Evolutionary conservation across 768 basidiomycete genomes (phyloP).

Genomic region (Lactarius sanguifluus): DNA sequence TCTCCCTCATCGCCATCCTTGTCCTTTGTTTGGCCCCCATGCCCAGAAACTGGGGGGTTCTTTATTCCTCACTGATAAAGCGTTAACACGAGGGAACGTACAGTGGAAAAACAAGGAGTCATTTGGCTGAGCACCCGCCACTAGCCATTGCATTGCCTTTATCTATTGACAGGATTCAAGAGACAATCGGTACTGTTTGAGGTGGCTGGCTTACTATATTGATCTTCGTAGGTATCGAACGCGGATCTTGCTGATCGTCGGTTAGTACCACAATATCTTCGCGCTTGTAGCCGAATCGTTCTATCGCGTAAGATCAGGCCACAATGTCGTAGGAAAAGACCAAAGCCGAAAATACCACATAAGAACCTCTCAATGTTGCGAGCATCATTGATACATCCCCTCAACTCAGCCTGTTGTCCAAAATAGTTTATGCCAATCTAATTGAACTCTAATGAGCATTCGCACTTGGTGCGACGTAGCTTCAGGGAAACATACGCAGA

Average conservation of each 20-base stretch:
- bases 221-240: constrained; percentile 48
- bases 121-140: constrained; percentile 51
- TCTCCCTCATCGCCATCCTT: constrained; percentile 74
- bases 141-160: constrained; percentile 59
- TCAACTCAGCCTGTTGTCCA: constrained; percentile 43
- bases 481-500: constrained; percentile 42
- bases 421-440: constrained; percentile 59
- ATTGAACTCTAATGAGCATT: not conserved
- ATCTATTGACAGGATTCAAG: constrained; percentile 35
- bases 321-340: not conserved
- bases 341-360: constrained; percentile 33
- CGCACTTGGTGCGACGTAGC: not conserved
- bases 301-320: constrained; percentile 30
- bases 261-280: constrained; percentile 61
- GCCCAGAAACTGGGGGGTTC: constrained; percentile 70
- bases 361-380: constrained; percentile 53
- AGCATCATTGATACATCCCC: constrained; percentile 63
- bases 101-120: constrained; percentile 57
- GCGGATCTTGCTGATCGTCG: constrained; percentile 47
- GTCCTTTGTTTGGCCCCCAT: constrained; percentile 90
- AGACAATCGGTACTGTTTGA: not conserved
- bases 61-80: not conserved
- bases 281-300: constrained; percentile 46
- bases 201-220: constrained; percentile 45
- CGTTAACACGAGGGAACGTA: constrained; percentile 27